Evolutionary conservation across 2,329 filamentous ascomycete genomes (phyloP).

Genomic region (Pyrenochaeta sp.): DNA sequence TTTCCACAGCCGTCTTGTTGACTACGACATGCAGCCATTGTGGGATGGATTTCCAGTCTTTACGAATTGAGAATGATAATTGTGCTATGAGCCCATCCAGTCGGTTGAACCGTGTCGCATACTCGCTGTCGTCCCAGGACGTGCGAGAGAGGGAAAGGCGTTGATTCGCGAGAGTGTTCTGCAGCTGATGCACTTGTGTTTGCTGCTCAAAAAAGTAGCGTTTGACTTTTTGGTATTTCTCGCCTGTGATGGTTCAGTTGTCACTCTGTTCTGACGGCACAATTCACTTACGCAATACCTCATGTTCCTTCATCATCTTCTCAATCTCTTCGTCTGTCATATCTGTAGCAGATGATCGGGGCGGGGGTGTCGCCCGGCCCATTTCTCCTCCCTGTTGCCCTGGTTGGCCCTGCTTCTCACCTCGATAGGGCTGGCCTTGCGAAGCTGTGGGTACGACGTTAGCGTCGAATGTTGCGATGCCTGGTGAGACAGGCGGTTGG

Average conservation of each 20-base stretch:
- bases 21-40: slow-evolving; percentile 81
- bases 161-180: slow-evolving; percentile 97
- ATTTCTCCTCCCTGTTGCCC: slow-evolving; percentile 39
- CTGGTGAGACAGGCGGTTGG: slow-evolving; percentile 47
- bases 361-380: slow-evolving; percentile 57
- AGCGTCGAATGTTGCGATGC: slow-evolving; percentile 54
- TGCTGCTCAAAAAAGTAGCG: slow-evolving; percentile 95
- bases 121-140: slow-evolving; percentile 94
- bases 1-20: slow-evolving; percentile 83
- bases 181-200: slow-evolving; percentile 88
- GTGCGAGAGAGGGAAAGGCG: slow-evolving; percentile 93
- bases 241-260: slow-evolving; percentile 63
- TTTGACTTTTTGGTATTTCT: slow-evolving; percentile 98
- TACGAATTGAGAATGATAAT: slow-evolving; percentile 93
- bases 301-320: slow-evolving; percentile 59
- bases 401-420: slow-evolving; percentile 45
- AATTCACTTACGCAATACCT: slow-evolving; percentile 56
- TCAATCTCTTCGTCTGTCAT: slow-evolving; percentile 59
- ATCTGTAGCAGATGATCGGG: slow-evolving; percentile 50
- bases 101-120: slow-evolving; percentile 85
- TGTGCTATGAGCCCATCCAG: slow-evolving; percentile 95
- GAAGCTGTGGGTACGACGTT: slow-evolving; percentile 56
- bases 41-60: slow-evolving; percentile 87
- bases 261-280: background rate
- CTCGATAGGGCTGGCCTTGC: slow-evolving; percentile 55